phyloP scores from a whole-genome alignment of 768 basidiomycete species.

The Amanita inopinata region DNA sequence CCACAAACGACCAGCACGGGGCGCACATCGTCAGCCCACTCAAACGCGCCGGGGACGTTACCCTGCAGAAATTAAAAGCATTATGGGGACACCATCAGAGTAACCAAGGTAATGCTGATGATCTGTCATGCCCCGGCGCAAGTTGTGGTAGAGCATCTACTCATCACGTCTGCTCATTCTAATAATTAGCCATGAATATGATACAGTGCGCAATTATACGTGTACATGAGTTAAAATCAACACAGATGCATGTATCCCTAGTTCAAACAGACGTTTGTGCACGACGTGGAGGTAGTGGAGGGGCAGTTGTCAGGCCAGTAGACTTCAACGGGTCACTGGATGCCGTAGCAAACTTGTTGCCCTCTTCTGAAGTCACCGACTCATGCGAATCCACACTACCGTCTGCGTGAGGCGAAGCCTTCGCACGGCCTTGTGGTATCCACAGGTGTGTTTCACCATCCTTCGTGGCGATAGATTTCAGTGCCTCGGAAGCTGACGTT shows the following conservation, averaged over 20 bases:
- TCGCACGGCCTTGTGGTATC: conserved; percentile 3
- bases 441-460: conserved; percentile 25
- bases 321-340: neutral
- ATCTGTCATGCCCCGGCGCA: too few relatives aligned
- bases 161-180: neutral
- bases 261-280: conserved; percentile 14
- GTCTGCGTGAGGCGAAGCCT: neutral
- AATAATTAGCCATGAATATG: neutral
- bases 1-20: too few relatives aligned
- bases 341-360: neutral
- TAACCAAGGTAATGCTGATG: too few relatives aligned
- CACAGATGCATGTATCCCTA: neutral
- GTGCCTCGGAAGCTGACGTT: conserved; percentile 40
- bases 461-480: conserved; percentile 46
- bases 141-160: too few relatives aligned
- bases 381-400: neutral
- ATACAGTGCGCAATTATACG: conserved; percentile 4
- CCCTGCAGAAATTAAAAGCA: too few relatives aligned
- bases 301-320: conserved; percentile 13
- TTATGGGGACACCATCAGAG: too few relatives aligned
- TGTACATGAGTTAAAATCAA: neutral
- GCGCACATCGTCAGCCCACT: too few relatives aligned
- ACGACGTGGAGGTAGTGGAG: conserved; percentile 21
- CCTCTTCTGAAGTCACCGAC: neutral
- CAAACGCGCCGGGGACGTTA: too few relatives aligned